Conservation (phyloP, 2,329 filamentous ascomycete species). For the Hyphodiscus sp. region DNA sequence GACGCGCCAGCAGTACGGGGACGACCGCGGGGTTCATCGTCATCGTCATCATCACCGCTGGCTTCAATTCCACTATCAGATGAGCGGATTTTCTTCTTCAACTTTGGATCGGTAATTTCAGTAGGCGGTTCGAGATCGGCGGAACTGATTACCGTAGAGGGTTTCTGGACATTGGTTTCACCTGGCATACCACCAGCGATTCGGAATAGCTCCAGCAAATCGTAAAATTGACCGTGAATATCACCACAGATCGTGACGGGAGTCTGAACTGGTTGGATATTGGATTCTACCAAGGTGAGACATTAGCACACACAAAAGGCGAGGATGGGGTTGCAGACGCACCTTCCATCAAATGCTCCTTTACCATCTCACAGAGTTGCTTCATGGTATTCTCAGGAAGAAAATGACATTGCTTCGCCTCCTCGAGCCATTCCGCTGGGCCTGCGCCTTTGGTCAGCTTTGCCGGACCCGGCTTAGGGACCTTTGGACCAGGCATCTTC, state of each 20-base stretch:
- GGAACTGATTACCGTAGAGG: slow-evolving; percentile 74
- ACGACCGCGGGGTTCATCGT: slow-evolving; percentile 44
- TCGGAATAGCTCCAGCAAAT: slow-evolving; percentile 91
- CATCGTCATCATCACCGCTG: slow-evolving; percentile 43
- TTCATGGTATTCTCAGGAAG: slow-evolving; percentile 97
- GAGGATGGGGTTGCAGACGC: slow-evolving; percentile 20
- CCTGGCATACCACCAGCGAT: slow-evolving; percentile 96
- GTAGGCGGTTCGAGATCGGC: slow-evolving; percentile 88
- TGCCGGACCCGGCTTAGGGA: slow-evolving; percentile 88
- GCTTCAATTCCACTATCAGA: slow-evolving; percentile 43
- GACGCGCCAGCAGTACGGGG: slow-evolving; percentile 35
- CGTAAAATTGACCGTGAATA: slow-evolving; percentile 98
- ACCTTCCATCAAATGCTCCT: slow-evolving; percentile 99
- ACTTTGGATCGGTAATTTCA: slow-evolving; percentile 79
- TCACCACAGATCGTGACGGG: slow-evolving; percentile 97
- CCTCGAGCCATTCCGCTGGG: slow-evolving; percentile 92
- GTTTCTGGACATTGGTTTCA: slow-evolving; percentile 63
- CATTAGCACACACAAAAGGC: slow-evolving; percentile 15
- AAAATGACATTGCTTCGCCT: slow-evolving; percentile 96
- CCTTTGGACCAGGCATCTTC: slow-evolving; percentile 31
- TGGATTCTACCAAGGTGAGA: slow-evolving; percentile 64
- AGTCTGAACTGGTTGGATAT: slow-evolving; percentile 95
- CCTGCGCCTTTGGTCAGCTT: slow-evolving; percentile 77
- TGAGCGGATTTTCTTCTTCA: slow-evolving; percentile 77
- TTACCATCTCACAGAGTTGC: slow-evolving; percentile 96